phyloP scores from a whole-genome alignment of 768 basidiomycete species.

The Pilatotrama ljubarskyi region DNA sequence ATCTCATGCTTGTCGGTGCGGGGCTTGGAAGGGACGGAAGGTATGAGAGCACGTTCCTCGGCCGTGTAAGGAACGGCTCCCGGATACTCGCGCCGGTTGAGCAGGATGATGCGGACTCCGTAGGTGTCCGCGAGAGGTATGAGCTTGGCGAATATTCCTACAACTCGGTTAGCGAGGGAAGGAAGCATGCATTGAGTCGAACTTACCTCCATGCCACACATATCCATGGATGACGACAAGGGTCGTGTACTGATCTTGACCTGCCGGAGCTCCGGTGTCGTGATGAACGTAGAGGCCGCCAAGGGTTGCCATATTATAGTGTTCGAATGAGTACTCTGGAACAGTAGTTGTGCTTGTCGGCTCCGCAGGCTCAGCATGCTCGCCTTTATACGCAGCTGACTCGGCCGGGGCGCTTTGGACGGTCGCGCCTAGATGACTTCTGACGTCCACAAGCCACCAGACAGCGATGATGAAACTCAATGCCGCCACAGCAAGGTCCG shows the following conservation, averaged over 20 bases:
- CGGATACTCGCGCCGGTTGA: conserved; percentile 26
- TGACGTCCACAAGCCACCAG: background rate
- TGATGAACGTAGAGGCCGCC: background rate
- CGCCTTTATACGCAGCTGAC: background rate
- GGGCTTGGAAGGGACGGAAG: background rate
- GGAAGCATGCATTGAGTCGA: background rate
- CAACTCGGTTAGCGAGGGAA: background rate
- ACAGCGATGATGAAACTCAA: background rate
- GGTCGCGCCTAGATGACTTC: too few species aligned
- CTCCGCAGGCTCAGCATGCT: too few species aligned
- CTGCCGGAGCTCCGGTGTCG: background rate
- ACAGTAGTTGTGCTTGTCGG: too few species aligned
- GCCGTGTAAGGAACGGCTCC: conserved; percentile 18
- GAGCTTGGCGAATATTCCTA: conserved; percentile 6
- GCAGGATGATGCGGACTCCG: conserved; percentile 19
- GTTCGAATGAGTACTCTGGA: too few species aligned
- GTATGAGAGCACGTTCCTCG: conserved; percentile 14
- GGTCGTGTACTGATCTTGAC: background rate
- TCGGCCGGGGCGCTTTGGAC: too few species aligned
- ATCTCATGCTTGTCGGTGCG: background rate
- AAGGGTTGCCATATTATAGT: background rate
- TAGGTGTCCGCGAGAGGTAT: conserved; percentile 16
- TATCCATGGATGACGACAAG: conserved; percentile 4
- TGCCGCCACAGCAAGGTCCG: background rate
- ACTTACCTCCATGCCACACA: conserved; percentile 8